These are phyloP conservation scores for Lasiodiplodia gonubiensis DNA, from an alignment of 2,329 filamentous ascomycete species.

Conservation along the genomic window DNA sequence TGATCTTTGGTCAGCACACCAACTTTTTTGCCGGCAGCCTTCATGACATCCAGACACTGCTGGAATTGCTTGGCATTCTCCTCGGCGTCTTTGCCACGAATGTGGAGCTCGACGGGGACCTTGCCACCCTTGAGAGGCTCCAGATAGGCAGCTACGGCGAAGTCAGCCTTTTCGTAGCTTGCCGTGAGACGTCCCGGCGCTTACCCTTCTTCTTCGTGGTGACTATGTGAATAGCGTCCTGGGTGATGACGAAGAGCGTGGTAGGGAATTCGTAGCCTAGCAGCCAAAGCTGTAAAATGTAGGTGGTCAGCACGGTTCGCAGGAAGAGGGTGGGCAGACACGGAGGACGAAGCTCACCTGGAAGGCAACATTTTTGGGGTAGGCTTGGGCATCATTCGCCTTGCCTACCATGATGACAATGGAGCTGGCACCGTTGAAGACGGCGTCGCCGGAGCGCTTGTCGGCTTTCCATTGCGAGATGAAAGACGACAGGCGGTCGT, in stretches of 20 bases:
- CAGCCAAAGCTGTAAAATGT: constrained; percentile 80
- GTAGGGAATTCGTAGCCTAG: constrained; percentile 98
- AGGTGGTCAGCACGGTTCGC: constrained; percentile 32
- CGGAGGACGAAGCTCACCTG: constrained; percentile 68
- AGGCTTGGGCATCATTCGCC: constrained; percentile 83
- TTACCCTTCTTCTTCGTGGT: constrained; percentile 97
- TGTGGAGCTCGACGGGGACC: constrained; percentile 87
- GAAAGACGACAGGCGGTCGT: constrained; percentile 87
- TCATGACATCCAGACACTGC: constrained; percentile 84
- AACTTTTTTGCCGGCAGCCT: constrained; percentile 89
- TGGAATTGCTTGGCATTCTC: constrained; percentile 91
- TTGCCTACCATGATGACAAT: constrained; percentile 94
- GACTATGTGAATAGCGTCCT: constrained; percentile 86
- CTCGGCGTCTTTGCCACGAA: constrained; percentile 88
- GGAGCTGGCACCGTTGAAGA: constrained; percentile 85
- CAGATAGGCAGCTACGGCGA: constrained; percentile 78
- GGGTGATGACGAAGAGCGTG: constrained; percentile 89
- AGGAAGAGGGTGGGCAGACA: background rate
- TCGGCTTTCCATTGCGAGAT: constrained; percentile 94
- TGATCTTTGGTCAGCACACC: constrained; percentile 85
- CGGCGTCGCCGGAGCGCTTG: constrained; percentile 81
- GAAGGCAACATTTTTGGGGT: constrained; percentile 95
- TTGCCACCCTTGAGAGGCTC: constrained; percentile 91
- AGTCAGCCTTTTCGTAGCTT: constrained; percentile 42
- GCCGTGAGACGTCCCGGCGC: constrained; percentile 30